Base-by-base conservation (phyloP, 1,284 basidiomycete genomes). In the Xanthoconium separans region DNA sequence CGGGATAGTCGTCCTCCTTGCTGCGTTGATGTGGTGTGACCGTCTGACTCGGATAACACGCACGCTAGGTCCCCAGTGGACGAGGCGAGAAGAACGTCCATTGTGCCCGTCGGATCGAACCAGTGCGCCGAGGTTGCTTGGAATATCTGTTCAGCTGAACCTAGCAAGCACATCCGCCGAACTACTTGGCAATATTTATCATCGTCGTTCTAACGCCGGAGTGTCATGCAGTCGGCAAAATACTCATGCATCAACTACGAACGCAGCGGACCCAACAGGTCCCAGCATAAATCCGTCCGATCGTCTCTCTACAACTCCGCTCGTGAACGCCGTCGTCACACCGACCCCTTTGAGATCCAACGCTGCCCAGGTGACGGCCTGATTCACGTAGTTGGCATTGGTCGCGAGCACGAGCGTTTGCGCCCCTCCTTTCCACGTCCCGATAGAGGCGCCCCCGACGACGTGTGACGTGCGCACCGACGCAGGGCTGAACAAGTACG, bases 351-450 rank as follows among this genome's bases (percentile, higher is more conserved):
- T 4, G 0, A 69, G 48, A 20, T 42, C 54, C 29, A 71, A 11
- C 11, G 37, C 59, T 2, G 50, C 39, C 68, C 70, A 69, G 0
- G 1, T 18, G 29, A 72, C 53, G 0, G 47, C 60, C 53, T 65
- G 64, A 9, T 61, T 48, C 18, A 65, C 64, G 37, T 77, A 75
- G 44, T 78, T 66, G 24, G 76, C 61, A 57, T 80, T 79, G 12
- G 77, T 65, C 36, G 69, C 76, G 13, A 80, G 60, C 45, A 77
- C 67, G 47, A 80, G 69, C 16, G 70, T 73, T 37, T 64, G 48
- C 0, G 16, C 8, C 2, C 63, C 67, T 3, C 65, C 56, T 4
- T 61, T 64, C 78, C 78, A 80, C 18, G 70, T 56, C 1, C 74
- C 75, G 15, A 77, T 61, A 22, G 78, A 75, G 6, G 72, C 65